Evolutionary conservation across 2,329 filamentous ascomycete species (phyloP), one percentile per base, ranked within the genome.

Genomic region (Aureobasidium vineae): DNA sequence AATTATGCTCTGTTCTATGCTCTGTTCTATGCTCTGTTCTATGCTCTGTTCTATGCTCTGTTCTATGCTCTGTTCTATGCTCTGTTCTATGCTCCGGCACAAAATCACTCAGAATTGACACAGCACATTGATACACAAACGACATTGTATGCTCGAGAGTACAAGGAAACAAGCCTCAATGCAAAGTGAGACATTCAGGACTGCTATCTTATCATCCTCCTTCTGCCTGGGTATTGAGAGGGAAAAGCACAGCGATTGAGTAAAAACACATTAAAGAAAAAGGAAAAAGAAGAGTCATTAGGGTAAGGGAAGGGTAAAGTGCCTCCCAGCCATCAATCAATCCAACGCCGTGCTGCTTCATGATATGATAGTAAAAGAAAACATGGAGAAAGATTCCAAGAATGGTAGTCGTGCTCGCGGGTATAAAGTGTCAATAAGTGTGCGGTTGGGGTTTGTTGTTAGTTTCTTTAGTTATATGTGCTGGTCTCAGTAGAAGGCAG

Each of bases 401-500:
- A 28, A n/a, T 45, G 15, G n/a, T 47, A 31, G 31, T 41, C 53
- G 63, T 65, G 16, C 33, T 43, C 52, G 54, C 40, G 54, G 26
- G 54, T 43, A 59, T 43, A 43, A 59, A 36, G 19, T 33, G 7
- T 45, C 54, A 59, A 59, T 33, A 45, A 33, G 23, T 59, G 40
- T 45, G 54, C 54, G 11, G 50, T 53, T n/a, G 33, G 49, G 26
- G 13, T 43, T 28, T 45, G 54, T 43, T 11, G 38, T 43, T 28
- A 5, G 10, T 38, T 38, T 21, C 6, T 4, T 59, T 21, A 45
- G 40, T 26, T 28, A 40, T 57, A 59, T 5, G 54, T 59, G 15
- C 5, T 23, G 23, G 41, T 53, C 38, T 75, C 74, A 3, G 76
- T 76, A 38, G 74, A 72, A 21, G 83, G 81, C 77, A 85, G 82